Conservation (phyloP, 129 eudicot genomes). For the Flaveria brownii region DNA sequence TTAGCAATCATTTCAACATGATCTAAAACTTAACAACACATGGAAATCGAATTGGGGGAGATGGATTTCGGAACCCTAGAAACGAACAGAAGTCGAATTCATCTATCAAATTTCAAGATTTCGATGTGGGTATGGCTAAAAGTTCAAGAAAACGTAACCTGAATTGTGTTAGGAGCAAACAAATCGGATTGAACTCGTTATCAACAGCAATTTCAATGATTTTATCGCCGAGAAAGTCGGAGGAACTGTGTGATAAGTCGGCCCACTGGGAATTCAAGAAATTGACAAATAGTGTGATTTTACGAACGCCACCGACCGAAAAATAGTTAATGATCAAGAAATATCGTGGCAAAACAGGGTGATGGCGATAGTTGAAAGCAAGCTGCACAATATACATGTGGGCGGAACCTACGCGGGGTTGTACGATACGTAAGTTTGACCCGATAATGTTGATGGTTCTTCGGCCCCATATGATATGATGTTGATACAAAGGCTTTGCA, state of each 20-base stretch:
- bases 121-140: slow-evolving; percentile 18
- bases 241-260: neutral
- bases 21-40: neutral
- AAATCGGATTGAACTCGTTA: neutral
- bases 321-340: neutral
- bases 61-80: slow-evolving; percentile 11
- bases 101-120: slow-evolving; percentile 8
- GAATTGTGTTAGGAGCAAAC: slow-evolving; percentile 15
- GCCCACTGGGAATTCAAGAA: slow-evolving; percentile 16
- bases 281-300: slow-evolving; percentile 24
- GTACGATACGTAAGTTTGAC: slow-evolving; percentile 29
- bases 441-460: slow-evolving; percentile 17
- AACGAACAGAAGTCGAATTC: slow-evolving; percentile 8
- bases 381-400: slow-evolving; percentile 37
- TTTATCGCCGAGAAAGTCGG: slow-evolving; percentile 18
- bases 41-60: slow-evolving; percentile 17
- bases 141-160: slow-evolving; percentile 20
- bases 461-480: neutral
- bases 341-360: slow-evolving; percentile 9
- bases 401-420: slow-evolving; percentile 29
- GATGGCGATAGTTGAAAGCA: neutral
- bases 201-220: slow-evolving; percentile 21
- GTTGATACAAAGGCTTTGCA: neutral
- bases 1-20: slow-evolving; percentile 26
- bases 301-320: neutral